Evolutionary conservation across 2,329 filamentous ascomycete species (phyloP).

Genomic region (Aspergillus nomiae): DNA sequence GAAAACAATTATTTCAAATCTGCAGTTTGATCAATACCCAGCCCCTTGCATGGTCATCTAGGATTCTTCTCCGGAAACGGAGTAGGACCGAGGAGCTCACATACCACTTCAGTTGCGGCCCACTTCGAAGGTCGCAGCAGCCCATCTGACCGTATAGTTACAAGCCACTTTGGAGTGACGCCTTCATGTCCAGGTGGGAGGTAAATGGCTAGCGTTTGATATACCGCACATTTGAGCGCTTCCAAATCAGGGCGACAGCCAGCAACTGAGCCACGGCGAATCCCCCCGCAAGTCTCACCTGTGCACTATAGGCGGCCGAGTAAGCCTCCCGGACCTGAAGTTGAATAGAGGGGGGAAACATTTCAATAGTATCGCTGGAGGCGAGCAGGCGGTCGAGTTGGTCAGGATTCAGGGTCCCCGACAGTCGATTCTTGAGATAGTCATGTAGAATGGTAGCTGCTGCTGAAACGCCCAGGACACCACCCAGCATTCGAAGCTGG

Average conservation of each 20-base stretch:
- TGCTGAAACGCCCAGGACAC: conserved; percentile 41
- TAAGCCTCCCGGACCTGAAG: conserved; percentile 12
- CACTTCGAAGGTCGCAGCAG: not conserved
- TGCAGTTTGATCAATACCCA: not conserved
- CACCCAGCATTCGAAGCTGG: conserved; percentile 43
- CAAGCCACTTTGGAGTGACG: no score
- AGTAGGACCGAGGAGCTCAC: not conserved
- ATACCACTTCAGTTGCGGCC: not conserved
- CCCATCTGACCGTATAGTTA: not conserved
- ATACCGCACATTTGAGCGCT: conserved; percentile 3
- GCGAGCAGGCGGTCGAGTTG: conserved; percentile 6
- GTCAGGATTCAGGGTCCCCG: not conserved
- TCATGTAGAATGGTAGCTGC: conserved; percentile 28
- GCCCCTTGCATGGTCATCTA: not conserved
- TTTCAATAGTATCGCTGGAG: conserved; percentile 9
- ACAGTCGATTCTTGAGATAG: conserved; percentile 10
- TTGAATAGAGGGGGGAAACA: conserved; percentile 8
- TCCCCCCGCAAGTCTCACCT: conserved; percentile 21
- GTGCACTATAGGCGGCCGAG: conserved; percentile 20
- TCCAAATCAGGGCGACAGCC: conserved; percentile 20
- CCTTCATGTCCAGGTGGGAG: not conserved
- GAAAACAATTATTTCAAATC: not conserved
- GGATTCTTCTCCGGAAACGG: not conserved
- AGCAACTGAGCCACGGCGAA: conserved; percentile 17
- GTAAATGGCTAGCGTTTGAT: not conserved